Evolutionary conservation across 768 basidiomycete species (phyloP).

Genomic region (Podaxis sp.): DNA sequence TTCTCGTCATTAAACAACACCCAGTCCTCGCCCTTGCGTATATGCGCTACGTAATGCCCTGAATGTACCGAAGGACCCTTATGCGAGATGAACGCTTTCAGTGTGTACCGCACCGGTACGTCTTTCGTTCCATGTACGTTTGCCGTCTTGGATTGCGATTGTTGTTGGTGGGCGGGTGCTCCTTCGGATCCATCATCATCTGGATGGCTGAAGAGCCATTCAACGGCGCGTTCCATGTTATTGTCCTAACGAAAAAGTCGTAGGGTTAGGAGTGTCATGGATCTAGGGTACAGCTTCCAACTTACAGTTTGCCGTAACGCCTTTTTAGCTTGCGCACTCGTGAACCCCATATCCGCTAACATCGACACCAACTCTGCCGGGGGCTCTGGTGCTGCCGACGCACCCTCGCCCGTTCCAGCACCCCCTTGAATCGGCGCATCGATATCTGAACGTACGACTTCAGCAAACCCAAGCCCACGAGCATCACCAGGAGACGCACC

Average conservation of each 20-base stretch:
- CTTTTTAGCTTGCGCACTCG: constrained; percentile 75
- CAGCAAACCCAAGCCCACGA: background rate
- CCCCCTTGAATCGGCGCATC: constrained; percentile 65
- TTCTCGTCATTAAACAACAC: constrained; percentile 96
- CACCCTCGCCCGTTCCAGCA: constrained; percentile 5
- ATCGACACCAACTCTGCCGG: constrained; percentile 66
- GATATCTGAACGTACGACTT: constrained; percentile 58
- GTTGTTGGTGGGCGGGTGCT: constrained; percentile 17
- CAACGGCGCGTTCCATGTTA: constrained; percentile 82
- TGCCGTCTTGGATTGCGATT: constrained; percentile 16
- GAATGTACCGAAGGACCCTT: constrained; percentile 96
- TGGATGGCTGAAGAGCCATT: constrained; percentile 95
- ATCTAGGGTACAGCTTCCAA: constrained; percentile 12
- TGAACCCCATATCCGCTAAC: constrained; percentile 94
- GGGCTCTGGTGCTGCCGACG: constrained; percentile 42
- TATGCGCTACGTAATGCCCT: constrained; percentile 89
- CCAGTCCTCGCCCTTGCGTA: constrained; percentile 61
- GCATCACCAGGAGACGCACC: constrained; percentile 40
- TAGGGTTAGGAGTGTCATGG: background rate
- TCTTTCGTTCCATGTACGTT: constrained; percentile 46
- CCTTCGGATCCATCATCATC: constrained; percentile 75
- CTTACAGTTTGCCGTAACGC: constrained; percentile 84
- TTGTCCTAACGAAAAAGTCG: constrained; percentile 45
- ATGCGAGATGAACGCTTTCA: constrained; percentile 96
- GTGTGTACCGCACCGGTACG: constrained; percentile 73